These are phyloP conservation scores for Rhamnella rubrinervis DNA, from an alignment of 331 rosid genomes.

Conservation along the genomic window DNA sequence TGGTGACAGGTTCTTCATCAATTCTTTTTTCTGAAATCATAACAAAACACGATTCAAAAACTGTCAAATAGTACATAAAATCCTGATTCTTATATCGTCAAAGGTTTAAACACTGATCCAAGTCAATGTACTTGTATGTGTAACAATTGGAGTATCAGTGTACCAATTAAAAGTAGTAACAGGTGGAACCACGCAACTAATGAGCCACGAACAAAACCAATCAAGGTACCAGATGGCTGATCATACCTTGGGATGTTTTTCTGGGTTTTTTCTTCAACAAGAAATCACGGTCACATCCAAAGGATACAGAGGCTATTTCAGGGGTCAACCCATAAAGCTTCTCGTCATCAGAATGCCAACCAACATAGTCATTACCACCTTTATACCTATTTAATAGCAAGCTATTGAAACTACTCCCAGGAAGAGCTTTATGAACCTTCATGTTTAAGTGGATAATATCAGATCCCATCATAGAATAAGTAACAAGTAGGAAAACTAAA, in stretches of 20 bases:
- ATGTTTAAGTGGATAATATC: conserved; percentile 14
- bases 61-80: background rate
- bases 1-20: conserved; percentile 50
- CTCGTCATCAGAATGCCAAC: conserved; percentile 98
- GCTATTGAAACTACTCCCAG: conserved; percentile 91
- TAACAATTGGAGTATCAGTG: background rate
- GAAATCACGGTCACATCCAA: conserved; percentile 92
- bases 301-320: conserved; percentile 78
- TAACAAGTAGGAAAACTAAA: background rate
- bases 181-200: background rate
- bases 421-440: conserved; percentile 87
- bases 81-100: background rate
- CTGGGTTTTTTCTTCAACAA: conserved; percentile 62
- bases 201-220: background rate
- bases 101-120: background rate
- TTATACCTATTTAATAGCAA: conserved; percentile 80
- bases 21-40: conserved; percentile 38
- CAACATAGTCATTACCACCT: conserved; percentile 78
- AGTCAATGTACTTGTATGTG: background rate
- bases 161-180: background rate
- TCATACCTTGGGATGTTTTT: conserved; percentile 49
- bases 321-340: conserved; percentile 80
- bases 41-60: conserved; percentile 25
- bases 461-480: background rate
- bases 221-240: background rate